These are phyloP conservation scores for Thelephora aurantiotincta DNA, from an alignment of 768 basidiomycete species.

Conservation along the genomic window DNA sequence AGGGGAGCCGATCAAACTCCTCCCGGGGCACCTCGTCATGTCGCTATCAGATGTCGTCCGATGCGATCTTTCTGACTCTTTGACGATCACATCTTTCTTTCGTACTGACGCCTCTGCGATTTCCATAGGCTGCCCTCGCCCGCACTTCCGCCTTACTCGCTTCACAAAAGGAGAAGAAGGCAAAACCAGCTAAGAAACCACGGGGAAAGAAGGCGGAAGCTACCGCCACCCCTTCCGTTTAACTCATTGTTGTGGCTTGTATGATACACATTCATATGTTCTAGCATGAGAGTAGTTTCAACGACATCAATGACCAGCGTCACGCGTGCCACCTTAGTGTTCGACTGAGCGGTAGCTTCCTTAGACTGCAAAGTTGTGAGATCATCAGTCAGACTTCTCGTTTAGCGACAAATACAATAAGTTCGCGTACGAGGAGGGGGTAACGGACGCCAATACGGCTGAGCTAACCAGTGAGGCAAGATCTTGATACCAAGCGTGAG, in stretches of 20 bases:
- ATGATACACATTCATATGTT: too few species aligned
- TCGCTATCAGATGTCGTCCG: slow-evolving; percentile 72
- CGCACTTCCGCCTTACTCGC: slow-evolving; percentile 61
- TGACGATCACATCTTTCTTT: slow-evolving; percentile 43
- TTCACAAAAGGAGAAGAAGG: slow-evolving; percentile 60
- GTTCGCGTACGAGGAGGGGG: too few species aligned
- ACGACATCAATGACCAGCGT: too few species aligned
- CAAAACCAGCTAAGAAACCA: slow-evolving; percentile 49
- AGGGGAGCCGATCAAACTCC: slow-evolving; percentile 48
- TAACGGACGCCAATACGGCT: slow-evolving; percentile 49
- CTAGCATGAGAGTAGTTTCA: too few species aligned
- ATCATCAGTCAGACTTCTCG: too few species aligned
- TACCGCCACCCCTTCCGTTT: not conserved
- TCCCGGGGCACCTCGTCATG: slow-evolving; percentile 41
- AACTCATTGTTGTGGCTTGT: not conserved
- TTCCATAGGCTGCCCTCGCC: slow-evolving; percentile 50
- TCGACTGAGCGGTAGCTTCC: too few species aligned
- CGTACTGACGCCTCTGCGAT: slow-evolving; percentile 1
- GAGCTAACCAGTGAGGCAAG: slow-evolving; percentile 58
- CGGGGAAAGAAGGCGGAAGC: slow-evolving; percentile 50
- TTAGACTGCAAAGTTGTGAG: too few species aligned
- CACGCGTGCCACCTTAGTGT: too few species aligned
- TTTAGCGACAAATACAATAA: too few species aligned
- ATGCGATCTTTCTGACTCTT: slow-evolving; percentile 56
- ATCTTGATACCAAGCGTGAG: slow-evolving; percentile 32